Conservation (phyloP, 2,329 filamentous ascomycete genomes). For the Hypoxylon sp. region DNA sequence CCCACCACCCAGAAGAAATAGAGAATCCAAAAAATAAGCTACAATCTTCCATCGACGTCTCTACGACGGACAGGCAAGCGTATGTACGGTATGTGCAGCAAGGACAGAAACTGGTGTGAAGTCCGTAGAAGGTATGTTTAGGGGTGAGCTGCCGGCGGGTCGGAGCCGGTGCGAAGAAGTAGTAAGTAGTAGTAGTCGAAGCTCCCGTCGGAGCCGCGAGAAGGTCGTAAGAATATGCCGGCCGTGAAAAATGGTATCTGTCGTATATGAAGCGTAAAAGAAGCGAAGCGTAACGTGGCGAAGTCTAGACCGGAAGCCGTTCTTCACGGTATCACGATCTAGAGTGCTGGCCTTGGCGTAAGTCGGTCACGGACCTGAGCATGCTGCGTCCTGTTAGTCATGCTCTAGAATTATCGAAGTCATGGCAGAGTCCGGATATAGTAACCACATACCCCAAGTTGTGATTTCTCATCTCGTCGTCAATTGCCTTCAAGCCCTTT, state of each 20-base stretch:
- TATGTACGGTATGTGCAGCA: not conserved
- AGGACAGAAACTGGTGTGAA: not conserved
- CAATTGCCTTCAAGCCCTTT: slow-evolving; percentile 61
- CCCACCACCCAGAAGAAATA: slow-evolving; percentile 12
- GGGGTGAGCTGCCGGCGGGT: not conserved
- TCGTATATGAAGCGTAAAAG: slow-evolving; percentile 4
- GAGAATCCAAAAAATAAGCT: slow-evolving; percentile 9
- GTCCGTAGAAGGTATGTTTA: not conserved
- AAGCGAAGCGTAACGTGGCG: not conserved
- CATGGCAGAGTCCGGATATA: not conserved
- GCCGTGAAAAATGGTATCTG: slow-evolving; percentile 10
- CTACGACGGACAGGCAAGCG: not conserved
- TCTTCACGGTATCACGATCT: slow-evolving; percentile 16
- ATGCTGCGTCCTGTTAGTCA: slow-evolving; percentile 43
- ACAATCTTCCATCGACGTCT: slow-evolving; percentile 5
- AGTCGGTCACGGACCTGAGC: slow-evolving; percentile 48
- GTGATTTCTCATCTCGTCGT: slow-evolving; percentile 63
- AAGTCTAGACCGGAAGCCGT: not conserved
- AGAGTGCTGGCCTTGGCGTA: slow-evolving; percentile 26
- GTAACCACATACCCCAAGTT: slow-evolving; percentile 54
- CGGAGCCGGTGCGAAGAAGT: not conserved
- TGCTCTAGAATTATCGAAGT: too few species aligned
- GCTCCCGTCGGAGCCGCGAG: not conserved
- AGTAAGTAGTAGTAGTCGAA: not conserved
- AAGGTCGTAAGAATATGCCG: not conserved